These are phyloP conservation scores for Peronosclerospora sorghi DNA, from an alignment of 352 stramenopile genomes.

Conservation along the genomic window DNA sequence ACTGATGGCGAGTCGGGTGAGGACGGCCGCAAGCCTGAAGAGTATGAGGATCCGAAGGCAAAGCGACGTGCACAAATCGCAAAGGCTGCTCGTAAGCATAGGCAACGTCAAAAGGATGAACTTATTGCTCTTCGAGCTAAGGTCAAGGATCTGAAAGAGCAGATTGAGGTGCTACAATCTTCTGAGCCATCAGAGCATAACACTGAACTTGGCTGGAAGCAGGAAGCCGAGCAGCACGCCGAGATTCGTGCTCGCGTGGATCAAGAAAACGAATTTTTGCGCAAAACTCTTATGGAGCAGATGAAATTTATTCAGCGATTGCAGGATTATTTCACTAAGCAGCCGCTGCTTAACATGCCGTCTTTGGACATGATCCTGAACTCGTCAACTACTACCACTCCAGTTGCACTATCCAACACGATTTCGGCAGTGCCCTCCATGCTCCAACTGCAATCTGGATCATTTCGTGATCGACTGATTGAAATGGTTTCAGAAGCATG, in stretches of 20 bases:
- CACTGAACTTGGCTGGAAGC: conserved; percentile 82
- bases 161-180: conserved; percentile 84
- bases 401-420: conserved; percentile 52
- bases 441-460: conserved; percentile 64
- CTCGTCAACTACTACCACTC: conserved; percentile 48
- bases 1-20: conserved; percentile 37
- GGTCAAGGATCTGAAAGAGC: conserved; percentile 84
- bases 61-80: conserved; percentile 82
- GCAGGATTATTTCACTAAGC: conserved; percentile 86
- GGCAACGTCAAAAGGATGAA: conserved; percentile 83
- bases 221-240: conserved; percentile 81
- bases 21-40: conserved; percentile 51
- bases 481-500: conserved; percentile 58
- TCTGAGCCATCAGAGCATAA: conserved; percentile 84
- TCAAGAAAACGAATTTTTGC: conserved; percentile 84
- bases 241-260: conserved; percentile 81
- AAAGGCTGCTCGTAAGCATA: conserved; percentile 80
- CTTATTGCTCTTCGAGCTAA: conserved; percentile 76
- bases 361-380: conserved; percentile 81
- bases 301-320: conserved; percentile 88
- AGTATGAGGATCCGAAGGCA: conserved; percentile 80
- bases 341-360: conserved; percentile 83
- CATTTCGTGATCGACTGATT: conserved; percentile 68
- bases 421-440: conserved; percentile 43
- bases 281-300: conserved; percentile 85